Evolutionary conservation across 768 basidiomycete species (phyloP), one percentile per base, ranked within the genome.

Genomic region (Phaffia australis): DNA sequence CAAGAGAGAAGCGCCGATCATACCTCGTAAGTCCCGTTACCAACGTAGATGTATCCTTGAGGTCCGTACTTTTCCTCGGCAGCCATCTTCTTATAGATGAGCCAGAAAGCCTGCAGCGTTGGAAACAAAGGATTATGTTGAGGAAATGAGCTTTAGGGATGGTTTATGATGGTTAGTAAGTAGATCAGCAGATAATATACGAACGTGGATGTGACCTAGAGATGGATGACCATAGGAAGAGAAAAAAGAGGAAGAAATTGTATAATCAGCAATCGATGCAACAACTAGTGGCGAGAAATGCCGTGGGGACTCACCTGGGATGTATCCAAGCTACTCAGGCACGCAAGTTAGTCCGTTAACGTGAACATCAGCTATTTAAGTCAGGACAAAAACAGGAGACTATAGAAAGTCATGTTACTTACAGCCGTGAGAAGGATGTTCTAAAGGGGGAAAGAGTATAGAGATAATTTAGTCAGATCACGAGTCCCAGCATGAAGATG

Each of bases 1-100:
- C 35, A 42, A 42, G 11, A 42, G 35, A 42, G 35, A 42, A 42
- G 11, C 6, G 35, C 11, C 11, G 11, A 11, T 11, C 59, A 9
- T 19, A 67, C 66, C 66, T 67, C 66, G 66, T 67, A 67, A 1
- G 47, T 29, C 16, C 66, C 66, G 48, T 32, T 57, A 48, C 66
- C 66, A 23, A 67, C 47, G 60, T 67, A 67, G n/a, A 63, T 32
- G 55, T 61, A 67, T 3, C 60, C 60, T 11, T 32, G 21, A 16
- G 60, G 59, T 18, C 66, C 66, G 59, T 67, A 67, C 21, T 47
- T 42, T 61, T 67, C 66, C 66, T 67, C 66, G 47, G 66, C 66
- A 46, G 59, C 57, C 50, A 67, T 67, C 46, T 67, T 61, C 48
- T 52, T 57, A 56, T 63, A 67, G 60, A 67, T 67, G 18, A 67